A percentile compares a stretch with the other conserved stretches of the same genome.
Conservation (phyloP, 805 yeast species). For the Spathaspora gorwiae region DNA sequence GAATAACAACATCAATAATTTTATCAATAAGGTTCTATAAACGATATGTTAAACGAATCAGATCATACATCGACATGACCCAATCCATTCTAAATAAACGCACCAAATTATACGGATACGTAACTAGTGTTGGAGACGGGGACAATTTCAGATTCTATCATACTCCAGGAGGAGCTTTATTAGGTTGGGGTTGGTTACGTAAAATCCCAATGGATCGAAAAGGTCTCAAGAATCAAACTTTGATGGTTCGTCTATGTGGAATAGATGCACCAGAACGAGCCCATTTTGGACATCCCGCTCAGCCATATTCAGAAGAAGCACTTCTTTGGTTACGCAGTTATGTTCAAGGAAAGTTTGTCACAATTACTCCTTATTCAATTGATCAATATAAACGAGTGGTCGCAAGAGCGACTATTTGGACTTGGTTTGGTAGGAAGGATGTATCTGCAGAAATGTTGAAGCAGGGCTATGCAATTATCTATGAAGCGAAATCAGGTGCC, state of each 20-base stretch:
- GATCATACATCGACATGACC: slow-evolving; percentile 35
- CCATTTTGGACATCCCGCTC: slow-evolving; percentile 92
- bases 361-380: slow-evolving; percentile 70
- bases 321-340: slow-evolving; percentile 67
- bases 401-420: slow-evolving; percentile 65
- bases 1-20: slow-evolving; percentile 24
- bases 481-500: slow-evolving; percentile 76
- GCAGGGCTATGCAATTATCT: slow-evolving; percentile 79
- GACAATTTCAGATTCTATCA: slow-evolving; percentile 92
- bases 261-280: slow-evolving; percentile 96
- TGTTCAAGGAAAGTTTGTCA: slow-evolving; percentile 61
- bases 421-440: slow-evolving; percentile 60
- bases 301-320: slow-evolving; percentile 83
- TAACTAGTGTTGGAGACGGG: slow-evolving; percentile 91
- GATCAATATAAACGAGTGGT: slow-evolving; percentile 92
- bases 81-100: slow-evolving; percentile 28
- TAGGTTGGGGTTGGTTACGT: slow-evolving; percentile 95
- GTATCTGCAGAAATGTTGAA: slow-evolving; percentile 84
- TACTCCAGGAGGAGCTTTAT: slow-evolving; percentile 81
- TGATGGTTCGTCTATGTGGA: slow-evolving; percentile 82
- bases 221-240: slow-evolving; percentile 57
- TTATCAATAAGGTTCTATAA: slow-evolving; percentile 26
- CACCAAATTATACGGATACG: slow-evolving; percentile 52
- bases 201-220: slow-evolving; percentile 50
- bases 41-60: slow-evolving; percentile 30